phyloP scores from a whole-genome alignment of 495 filamentous ascomycete species.

The Elasticomyces elasticus region DNA sequence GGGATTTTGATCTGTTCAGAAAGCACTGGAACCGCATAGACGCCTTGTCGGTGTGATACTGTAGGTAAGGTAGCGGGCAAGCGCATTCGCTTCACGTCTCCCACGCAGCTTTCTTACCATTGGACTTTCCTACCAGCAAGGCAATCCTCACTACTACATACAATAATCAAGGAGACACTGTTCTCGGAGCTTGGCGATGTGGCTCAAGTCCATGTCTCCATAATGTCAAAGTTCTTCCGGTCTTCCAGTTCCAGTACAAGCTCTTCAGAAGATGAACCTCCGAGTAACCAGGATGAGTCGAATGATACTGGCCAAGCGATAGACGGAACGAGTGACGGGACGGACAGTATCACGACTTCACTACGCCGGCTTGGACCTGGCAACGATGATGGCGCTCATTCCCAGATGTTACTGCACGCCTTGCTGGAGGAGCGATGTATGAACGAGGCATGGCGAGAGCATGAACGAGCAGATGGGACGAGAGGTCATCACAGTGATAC shows the following conservation, averaged over 20 bases:
- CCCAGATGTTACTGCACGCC: conserved; percentile 11
- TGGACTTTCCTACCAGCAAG: too few species aligned
- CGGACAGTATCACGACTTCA: background rate
- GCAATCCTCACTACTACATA: too few species aligned
- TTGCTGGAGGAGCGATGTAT: conserved; percentile 13
- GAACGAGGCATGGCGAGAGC: conserved; percentile 1
- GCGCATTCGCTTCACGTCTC: too few species aligned
- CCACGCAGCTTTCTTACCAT: too few species aligned
- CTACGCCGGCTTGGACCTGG: background rate
- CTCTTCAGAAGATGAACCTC: background rate
- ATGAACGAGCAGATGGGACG: background rate
- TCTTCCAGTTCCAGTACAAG: conserved; percentile 2
- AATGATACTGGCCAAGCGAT: background rate
- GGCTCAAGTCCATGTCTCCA: background rate
- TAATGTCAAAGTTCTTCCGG: conserved; percentile 19
- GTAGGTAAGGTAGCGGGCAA: too few species aligned
- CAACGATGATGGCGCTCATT: background rate
- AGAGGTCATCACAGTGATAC: background rate
- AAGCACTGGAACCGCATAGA: too few species aligned
- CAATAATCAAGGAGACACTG: too few species aligned
- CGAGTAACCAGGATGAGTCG: background rate
- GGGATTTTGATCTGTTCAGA: too few species aligned
- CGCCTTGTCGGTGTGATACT: too few species aligned
- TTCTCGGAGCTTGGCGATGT: background rate
- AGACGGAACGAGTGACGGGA: background rate